Percentiles rank a stretch among this genome's conserved stretches.
Evolutionary conservation across 805 yeast genomes (phyloP).

Genomic region (Candida awuae): DNA sequence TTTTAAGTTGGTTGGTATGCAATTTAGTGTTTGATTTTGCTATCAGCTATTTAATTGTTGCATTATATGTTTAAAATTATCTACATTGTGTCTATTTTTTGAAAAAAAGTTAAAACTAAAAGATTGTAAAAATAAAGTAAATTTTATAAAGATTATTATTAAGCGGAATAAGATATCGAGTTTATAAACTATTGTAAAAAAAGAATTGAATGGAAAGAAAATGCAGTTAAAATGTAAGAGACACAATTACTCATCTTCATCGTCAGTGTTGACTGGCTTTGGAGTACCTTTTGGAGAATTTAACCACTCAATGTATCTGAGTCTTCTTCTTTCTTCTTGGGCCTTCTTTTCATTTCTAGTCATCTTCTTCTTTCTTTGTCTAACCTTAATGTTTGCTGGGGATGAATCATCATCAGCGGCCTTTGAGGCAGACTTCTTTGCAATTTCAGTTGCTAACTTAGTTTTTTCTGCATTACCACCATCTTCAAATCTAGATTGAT

Average conservation of each 20-base stretch:
- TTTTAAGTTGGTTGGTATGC: constrained; percentile 65
- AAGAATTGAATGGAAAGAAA: neutral
- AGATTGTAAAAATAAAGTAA: neutral
- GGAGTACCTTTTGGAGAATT: constrained; percentile 97
- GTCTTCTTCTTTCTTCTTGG: constrained; percentile 88
- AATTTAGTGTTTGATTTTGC: constrained; percentile 33
- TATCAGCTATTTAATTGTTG: constrained; percentile 17
- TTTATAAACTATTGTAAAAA: neutral
- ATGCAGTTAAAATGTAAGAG: neutral
- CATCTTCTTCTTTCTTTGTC: constrained; percentile 81
- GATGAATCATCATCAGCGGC: constrained; percentile 63
- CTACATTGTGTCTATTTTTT: too few species aligned
- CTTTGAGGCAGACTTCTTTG: constrained; percentile 40
- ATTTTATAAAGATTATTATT: too few species aligned
- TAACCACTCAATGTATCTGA: constrained; percentile 91
- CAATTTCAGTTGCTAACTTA: constrained; percentile 38
- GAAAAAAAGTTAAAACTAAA: neutral
- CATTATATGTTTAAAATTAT: constrained; percentile 14
- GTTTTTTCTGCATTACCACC: constrained; percentile 41
- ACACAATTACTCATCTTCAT: constrained; percentile 45
- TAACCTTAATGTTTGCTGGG: constrained; percentile 92
- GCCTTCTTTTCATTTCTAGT: constrained; percentile 93
- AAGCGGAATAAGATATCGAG: constrained; percentile 6
- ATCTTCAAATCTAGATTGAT: constrained; percentile 75
- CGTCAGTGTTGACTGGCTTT: constrained; percentile 87